A percentile compares a stretch with the other conserved stretches of the same genome.
phyloP scores from a whole-genome alignment of 139 green algal genomes.

The Volvox africanus region DNA sequence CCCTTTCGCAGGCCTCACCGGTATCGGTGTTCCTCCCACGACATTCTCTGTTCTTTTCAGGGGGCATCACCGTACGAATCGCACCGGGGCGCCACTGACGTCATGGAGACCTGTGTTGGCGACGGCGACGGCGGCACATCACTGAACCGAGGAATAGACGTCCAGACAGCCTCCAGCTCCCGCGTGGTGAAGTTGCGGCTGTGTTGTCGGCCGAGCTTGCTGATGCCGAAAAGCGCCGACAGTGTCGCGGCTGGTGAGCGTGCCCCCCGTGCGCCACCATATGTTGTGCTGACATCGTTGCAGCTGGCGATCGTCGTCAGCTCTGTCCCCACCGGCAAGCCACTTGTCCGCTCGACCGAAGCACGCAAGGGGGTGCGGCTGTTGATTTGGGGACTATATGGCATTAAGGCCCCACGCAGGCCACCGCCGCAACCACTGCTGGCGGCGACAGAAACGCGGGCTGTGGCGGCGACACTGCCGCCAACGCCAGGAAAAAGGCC shows the following conservation, averaged over 20 bases:
- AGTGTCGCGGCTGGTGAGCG: background rate
- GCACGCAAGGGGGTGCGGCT: background rate
- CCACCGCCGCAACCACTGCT: background rate
- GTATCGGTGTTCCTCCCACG: too few species aligned
- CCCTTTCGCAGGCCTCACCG: too few species aligned
- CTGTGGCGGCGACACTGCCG: background rate
- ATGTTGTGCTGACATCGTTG: background rate
- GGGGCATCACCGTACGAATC: background rate
- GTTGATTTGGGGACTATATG: background rate
- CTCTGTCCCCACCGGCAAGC: background rate
- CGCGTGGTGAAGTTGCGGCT: conserved; percentile 43
- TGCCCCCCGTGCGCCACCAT: background rate
- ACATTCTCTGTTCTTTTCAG: background rate
- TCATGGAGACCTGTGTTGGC: background rate
- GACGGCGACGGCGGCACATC: background rate
- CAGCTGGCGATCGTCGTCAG: background rate
- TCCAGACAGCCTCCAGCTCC: conserved; percentile 31
- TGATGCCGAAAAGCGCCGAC: background rate
- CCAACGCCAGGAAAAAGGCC: background rate
- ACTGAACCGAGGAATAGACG: conserved; percentile 1
- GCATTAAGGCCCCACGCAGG: background rate
- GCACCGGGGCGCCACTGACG: background rate
- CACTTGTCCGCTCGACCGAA: background rate
- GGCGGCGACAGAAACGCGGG: background rate
- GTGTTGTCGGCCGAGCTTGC: background rate